A percentile compares a stretch with the other conserved stretches of the same genome.
Evolutionary conservation across 768 basidiomycete genomes (phyloP).

Genomic region (Suillus subluteus): DNA sequence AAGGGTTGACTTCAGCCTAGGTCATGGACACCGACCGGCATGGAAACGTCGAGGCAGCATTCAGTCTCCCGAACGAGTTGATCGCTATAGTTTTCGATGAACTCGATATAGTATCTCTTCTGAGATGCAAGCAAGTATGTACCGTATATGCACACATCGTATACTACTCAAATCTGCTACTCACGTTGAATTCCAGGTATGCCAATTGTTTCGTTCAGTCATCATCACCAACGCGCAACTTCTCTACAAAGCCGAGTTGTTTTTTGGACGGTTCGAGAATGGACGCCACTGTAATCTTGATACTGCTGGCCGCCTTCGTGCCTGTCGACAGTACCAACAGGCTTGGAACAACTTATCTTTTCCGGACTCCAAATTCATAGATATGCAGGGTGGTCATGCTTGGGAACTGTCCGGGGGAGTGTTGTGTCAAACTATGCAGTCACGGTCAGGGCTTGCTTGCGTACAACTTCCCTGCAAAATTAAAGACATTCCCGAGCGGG

Average conservation of each 20-base stretch:
- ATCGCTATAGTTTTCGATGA: constrained; percentile 25
- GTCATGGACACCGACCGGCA: neutral
- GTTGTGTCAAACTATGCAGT: constrained; percentile 30
- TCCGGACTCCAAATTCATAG: constrained; percentile 17
- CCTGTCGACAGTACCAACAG: constrained; percentile 30
- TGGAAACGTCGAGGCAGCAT: constrained; percentile 15
- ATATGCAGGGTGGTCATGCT: constrained; percentile 22
- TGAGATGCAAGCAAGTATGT: constrained; percentile 30
- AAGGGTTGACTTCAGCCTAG: neutral
- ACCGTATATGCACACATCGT: constrained; percentile 4
- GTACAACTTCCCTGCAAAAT: constrained; percentile 35
- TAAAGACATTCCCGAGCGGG: constrained; percentile 28
- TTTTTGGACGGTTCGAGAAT: constrained; percentile 32
- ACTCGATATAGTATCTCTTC: constrained; percentile 34
- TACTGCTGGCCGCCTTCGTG: constrained; percentile 25
- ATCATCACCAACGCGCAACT: constrained; percentile 29
- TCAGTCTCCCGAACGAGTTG: constrained; percentile 35
- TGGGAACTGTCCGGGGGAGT: constrained; percentile 43
- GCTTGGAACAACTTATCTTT: constrained; percentile 34
- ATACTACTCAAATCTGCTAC: neutral
- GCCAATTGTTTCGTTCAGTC: constrained; percentile 32
- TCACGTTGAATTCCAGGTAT: constrained; percentile 25
- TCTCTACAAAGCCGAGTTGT: constrained; percentile 36
- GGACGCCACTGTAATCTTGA: constrained; percentile 23
- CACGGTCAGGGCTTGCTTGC: constrained; percentile 20